These are phyloP conservation scores for Bretschneidera sinensis DNA, from an alignment of 345 rosid species.

Conservation along the genomic window DNA sequence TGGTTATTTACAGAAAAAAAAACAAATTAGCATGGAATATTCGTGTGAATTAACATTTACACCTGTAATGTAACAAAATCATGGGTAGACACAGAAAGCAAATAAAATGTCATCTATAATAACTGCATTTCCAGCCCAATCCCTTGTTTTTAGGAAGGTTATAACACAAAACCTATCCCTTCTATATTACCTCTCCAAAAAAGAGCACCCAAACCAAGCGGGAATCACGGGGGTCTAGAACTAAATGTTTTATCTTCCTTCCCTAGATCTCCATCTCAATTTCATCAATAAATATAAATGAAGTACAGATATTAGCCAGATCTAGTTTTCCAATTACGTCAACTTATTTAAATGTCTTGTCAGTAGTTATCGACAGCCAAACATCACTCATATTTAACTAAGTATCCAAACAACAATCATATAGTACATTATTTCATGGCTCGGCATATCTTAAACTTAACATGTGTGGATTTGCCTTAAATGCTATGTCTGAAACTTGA, in stretches of 20 bases:
- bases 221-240: background rate
- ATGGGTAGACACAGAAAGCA: too few species aligned
- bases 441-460: background rate
- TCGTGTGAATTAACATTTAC: too few species aligned
- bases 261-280: background rate
- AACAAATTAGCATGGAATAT: too few species aligned
- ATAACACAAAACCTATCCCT: background rate
- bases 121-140: background rate
- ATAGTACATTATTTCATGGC: too few species aligned
- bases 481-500: background rate
- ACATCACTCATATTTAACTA: background rate
- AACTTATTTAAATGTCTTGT: background rate
- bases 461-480: background rate
- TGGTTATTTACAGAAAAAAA: too few species aligned
- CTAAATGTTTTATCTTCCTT: background rate
- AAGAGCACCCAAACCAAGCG: background rate
- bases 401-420: background rate
- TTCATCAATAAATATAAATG: background rate
- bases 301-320: background rate
- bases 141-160: background rate
- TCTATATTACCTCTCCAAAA: background rate
- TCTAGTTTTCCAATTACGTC: background rate
- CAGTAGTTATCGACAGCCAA: background rate
- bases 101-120: background rate
- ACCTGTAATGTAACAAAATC: too few species aligned